These are phyloP conservation scores for Neofusicoccum laricinum DNA, from an alignment of 2,329 filamentous ascomycete species.

Conservation along the genomic window DNA sequence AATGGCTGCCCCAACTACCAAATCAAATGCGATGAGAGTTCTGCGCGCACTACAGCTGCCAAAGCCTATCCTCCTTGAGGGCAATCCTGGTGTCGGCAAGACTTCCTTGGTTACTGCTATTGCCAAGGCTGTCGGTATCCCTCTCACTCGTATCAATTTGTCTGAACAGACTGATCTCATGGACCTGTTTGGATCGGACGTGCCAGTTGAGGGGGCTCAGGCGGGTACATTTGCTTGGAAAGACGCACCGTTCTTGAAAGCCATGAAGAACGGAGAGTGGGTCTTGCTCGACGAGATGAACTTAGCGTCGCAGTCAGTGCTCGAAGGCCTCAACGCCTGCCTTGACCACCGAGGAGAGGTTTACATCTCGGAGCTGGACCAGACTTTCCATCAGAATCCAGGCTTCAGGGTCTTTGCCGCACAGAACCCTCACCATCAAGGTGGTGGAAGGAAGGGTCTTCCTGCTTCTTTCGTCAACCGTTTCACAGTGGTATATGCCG, in stretches of 20 bases:
- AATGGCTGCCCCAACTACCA: slow-evolving; percentile 85
- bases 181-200: slow-evolving; percentile 95
- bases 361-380: slow-evolving; percentile 91
- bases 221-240: slow-evolving; percentile 92
- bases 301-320: slow-evolving; percentile 89
- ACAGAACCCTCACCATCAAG: slow-evolving; percentile 96
- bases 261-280: slow-evolving; percentile 97
- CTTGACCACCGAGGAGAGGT: slow-evolving; percentile 94
- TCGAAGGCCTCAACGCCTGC: slow-evolving; percentile 95
- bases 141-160: slow-evolving; percentile 89
- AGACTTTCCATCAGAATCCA: slow-evolving; percentile 85
- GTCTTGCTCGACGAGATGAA: slow-evolving; percentile 99
- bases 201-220: slow-evolving; percentile 87
- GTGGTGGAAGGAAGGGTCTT: slow-evolving; percentile 89
- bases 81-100: slow-evolving; percentile 97
- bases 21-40: slow-evolving; percentile 85
- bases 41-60: slow-evolving; percentile 81
- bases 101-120: slow-evolving; percentile 88
- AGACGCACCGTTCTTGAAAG: slow-evolving; percentile 90
- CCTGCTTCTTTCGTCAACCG: slow-evolving; percentile 96
- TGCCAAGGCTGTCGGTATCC: slow-evolving; percentile 73
- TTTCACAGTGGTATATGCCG: slow-evolving; percentile 96
- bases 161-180: slow-evolving; percentile 98
- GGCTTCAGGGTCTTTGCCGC: slow-evolving; percentile 94
- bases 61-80: slow-evolving; percentile 92